A percentile compares a stretch with the other conserved stretches of the same genome.
These are phyloP conservation scores for Globisporangium carolinianum DNA, from an alignment of 352 stramenopile species.

Conservation along the genomic window DNA sequence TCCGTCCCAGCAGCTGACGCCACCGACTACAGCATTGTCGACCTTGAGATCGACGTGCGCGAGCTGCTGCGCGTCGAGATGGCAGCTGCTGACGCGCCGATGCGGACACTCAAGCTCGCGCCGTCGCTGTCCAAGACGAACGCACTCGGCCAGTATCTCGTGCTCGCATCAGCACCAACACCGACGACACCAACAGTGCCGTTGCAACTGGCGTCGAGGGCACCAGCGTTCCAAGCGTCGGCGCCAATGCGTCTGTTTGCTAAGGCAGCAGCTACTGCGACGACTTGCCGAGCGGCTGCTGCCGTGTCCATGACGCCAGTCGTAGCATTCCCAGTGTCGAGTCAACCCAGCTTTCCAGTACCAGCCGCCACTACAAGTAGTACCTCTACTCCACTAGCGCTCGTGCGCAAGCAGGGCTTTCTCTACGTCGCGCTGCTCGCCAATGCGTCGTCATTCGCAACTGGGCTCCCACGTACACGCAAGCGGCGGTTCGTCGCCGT, in stretches of 20 bases:
- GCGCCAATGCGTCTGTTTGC: not conserved
- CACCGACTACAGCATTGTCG: not conserved
- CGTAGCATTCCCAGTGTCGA: not conserved
- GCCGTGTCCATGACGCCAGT: not conserved
- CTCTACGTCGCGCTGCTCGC: constrained; percentile 11
- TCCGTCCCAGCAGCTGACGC: not conserved
- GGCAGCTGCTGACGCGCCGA: constrained; percentile 19
- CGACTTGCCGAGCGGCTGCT: not conserved
- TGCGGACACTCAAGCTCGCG: constrained; percentile 39
- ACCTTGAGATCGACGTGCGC: constrained; percentile 18
- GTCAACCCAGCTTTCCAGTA: not conserved
- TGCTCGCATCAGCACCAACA: not conserved
- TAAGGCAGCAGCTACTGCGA: no score
- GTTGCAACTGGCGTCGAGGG: not conserved
- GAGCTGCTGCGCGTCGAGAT: constrained; percentile 17
- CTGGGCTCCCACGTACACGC: constrained; percentile 14
- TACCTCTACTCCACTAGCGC: not conserved
- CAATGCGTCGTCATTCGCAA: constrained; percentile 5
- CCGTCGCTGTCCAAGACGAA: constrained; percentile 26
- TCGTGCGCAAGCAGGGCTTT: constrained; percentile 35
- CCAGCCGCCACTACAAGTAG: not conserved
- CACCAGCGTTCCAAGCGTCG: not conserved
- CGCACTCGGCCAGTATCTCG: constrained; percentile 28
- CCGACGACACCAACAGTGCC: not conserved
- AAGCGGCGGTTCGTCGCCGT: constrained; percentile 27